These are phyloP conservation scores for Vaccinium vitisidaea DNA, from an alignment of 148 eudicot species.

Conservation along the genomic window DNA sequence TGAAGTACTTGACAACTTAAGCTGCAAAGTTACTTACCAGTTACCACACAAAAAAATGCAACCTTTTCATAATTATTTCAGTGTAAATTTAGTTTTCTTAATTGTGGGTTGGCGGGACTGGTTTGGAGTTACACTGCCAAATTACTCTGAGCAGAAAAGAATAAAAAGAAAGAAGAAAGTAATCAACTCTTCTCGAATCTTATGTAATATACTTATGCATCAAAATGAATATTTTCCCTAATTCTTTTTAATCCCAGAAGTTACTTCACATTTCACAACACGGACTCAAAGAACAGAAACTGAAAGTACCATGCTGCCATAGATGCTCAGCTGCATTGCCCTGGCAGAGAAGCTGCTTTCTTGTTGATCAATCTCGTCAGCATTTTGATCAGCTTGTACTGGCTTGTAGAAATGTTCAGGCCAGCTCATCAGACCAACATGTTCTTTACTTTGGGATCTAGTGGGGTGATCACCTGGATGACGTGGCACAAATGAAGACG, in stretches of 20 bases:
- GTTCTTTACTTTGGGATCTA: slow-evolving; percentile 47
- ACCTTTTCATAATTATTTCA: not conserved
- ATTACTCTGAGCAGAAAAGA: not conserved
- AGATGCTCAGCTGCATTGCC: slow-evolving; percentile 81
- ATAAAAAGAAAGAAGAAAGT: not conserved
- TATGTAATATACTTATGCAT: not conserved
- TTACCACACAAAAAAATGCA: not conserved
- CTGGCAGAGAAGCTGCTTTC: slow-evolving; percentile 53
- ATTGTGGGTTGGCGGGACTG: too few relatives aligned
- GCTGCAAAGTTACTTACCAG: not conserved
- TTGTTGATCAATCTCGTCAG: slow-evolving; percentile 22
- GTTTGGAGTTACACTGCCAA: too few relatives aligned
- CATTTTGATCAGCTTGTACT: slow-evolving; percentile 27
- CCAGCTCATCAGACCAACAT: slow-evolving; percentile 78
- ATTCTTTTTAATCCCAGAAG: not conserved
- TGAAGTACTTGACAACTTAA: not conserved
- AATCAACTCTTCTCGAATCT: not conserved
- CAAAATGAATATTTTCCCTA: not conserved
- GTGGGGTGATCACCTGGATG: slow-evolving; percentile 42
- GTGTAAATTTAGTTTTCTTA: not conserved
- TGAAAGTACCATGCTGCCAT: slow-evolving; percentile 69
- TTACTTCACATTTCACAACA: too few relatives aligned
- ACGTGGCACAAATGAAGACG: slow-evolving; percentile 51
- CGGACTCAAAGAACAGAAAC: not conserved
- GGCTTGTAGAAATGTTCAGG: slow-evolving; percentile 50